Evolutionary conservation across 2,329 filamentous ascomycete species (phyloP).

Genomic region (Elsinoe ampelina): DNA sequence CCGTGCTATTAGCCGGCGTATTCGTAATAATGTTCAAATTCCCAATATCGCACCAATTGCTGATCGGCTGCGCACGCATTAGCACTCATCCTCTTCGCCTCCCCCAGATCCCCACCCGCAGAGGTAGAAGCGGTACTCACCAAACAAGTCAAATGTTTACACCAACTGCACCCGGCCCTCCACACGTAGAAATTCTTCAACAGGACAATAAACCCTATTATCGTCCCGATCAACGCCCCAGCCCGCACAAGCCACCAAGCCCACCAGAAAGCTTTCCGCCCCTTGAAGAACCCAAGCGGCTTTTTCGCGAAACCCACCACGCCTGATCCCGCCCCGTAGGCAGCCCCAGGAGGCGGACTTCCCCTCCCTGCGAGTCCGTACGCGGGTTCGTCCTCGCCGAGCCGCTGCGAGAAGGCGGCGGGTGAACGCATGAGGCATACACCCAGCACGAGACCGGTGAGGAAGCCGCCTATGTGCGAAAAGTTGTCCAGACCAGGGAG

Average conservation of each 20-base stretch:
- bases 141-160: slow-evolving; percentile 88
- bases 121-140: slow-evolving; percentile 46
- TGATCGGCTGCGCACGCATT: slow-evolving; percentile 44
- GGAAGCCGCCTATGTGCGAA: slow-evolving; percentile 88
- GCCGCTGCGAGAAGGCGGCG: slow-evolving; percentile 63
- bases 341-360: slow-evolving; percentile 9
- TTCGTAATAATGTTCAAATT: slow-evolving; percentile 29
- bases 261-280: slow-evolving; percentile 92
- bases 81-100: neutral
- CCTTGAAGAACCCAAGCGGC: slow-evolving; percentile 72
- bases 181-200: slow-evolving; percentile 85
- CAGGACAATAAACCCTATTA: slow-evolving; percentile 78
- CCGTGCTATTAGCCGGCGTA: slow-evolving; percentile 1
- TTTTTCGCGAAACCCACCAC: slow-evolving; percentile 39
- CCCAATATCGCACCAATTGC: slow-evolving; percentile 54
- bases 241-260: slow-evolving; percentile 86
- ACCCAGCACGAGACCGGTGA: slow-evolving; percentile 82
- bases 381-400: slow-evolving; percentile 58
- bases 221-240: slow-evolving; percentile 65
- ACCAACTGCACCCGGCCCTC: slow-evolving; percentile 73
- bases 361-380: slow-evolving; percentile 57
- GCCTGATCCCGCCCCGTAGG: slow-evolving; percentile 15
- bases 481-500: slow-evolving; percentile 95
- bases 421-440: slow-evolving; percentile 84
- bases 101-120: neutral